Percentiles rank a stretch among this genome's conserved stretches.
Conservation (phyloP, 2,329 filamentous ascomycete species). For the Elsinoe ampelina region DNA sequence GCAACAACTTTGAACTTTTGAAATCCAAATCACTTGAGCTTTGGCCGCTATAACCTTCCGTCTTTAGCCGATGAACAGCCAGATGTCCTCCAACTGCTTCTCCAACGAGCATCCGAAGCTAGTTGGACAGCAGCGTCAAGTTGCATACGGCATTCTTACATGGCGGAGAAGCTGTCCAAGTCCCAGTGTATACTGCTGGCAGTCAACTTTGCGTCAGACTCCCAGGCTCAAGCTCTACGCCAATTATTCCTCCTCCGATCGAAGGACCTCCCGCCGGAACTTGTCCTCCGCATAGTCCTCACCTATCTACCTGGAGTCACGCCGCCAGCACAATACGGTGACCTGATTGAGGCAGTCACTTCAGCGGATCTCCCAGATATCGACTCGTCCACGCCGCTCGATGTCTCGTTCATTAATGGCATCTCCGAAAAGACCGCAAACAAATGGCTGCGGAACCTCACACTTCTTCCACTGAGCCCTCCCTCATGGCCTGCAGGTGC, state of each 20-base stretch:
- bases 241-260: conserved; percentile 20
- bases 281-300: conserved; percentile 63
- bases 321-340: conserved; percentile 53
- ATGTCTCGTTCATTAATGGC: conserved; percentile 47
- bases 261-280: conserved; percentile 49
- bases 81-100: not conserved
- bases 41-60: too few species aligned
- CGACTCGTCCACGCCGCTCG: conserved; percentile 39
- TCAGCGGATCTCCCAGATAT: conserved; percentile 38
- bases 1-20: too few species aligned
- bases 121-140: not conserved
- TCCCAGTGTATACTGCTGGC: conserved; percentile 65
- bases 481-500: conserved; percentile 40
- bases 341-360: conserved; percentile 51
- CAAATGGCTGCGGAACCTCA: conserved; percentile 55
- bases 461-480: conserved; percentile 49
- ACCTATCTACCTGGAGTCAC: conserved; percentile 67
- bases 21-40: too few species aligned
- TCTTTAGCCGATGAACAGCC: not conserved
- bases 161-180: conserved; percentile 42
- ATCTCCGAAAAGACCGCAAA: conserved; percentile 55
- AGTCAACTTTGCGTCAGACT: conserved; percentile 57
- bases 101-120: not conserved
- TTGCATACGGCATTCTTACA: conserved; percentile 7
- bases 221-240: conserved; percentile 55